Evolutionary conservation across 116 monocot genomes (phyloP).

Genomic region (Posidonia oceanica): DNA sequence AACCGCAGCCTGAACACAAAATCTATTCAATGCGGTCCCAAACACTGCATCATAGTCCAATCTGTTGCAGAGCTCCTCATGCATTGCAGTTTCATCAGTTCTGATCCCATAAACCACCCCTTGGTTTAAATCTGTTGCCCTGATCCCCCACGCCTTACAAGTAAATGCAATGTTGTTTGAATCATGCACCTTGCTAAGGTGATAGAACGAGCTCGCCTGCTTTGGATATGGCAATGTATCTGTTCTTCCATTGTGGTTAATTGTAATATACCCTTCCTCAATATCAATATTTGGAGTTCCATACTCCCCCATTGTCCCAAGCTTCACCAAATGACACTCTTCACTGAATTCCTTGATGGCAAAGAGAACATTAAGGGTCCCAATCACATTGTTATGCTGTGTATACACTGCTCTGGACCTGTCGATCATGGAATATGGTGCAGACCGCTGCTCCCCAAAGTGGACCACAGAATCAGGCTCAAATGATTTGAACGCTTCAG

Average conservation of each 20-base stretch:
- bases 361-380: slow-evolving; percentile 93
- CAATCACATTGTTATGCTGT: slow-evolving; percentile 98
- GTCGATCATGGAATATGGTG: slow-evolving; percentile 98
- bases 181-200: slow-evolving; percentile 97
- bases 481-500: slow-evolving; percentile 77
- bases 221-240: slow-evolving; percentile 97
- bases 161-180: slow-evolving; percentile 94
- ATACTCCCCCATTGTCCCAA: slow-evolving; percentile 99
- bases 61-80: slow-evolving; percentile 87
- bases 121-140: slow-evolving; percentile 93
- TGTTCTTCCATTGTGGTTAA: slow-evolving; percentile 93
- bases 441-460: slow-evolving; percentile 98
- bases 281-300: slow-evolving; percentile 99
- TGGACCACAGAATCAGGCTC: slow-evolving; percentile 88
- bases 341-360: slow-evolving; percentile 84
- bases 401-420: slow-evolving; percentile 87
- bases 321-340: slow-evolving; percentile 95
- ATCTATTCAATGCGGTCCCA: slow-evolving; percentile 90
- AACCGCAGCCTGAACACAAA: slow-evolving; percentile 97
- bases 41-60: slow-evolving; percentile 96
- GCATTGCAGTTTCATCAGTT: slow-evolving; percentile 90
- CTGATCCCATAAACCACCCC: slow-evolving; percentile 93
- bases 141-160: slow-evolving; percentile 93
- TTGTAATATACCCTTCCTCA: slow-evolving; percentile 94
- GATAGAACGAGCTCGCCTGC: slow-evolving; percentile 97